Evolutionary conservation across 768 basidiomycete genomes (phyloP).

Genomic region (Tubosaeta sp.): DNA sequence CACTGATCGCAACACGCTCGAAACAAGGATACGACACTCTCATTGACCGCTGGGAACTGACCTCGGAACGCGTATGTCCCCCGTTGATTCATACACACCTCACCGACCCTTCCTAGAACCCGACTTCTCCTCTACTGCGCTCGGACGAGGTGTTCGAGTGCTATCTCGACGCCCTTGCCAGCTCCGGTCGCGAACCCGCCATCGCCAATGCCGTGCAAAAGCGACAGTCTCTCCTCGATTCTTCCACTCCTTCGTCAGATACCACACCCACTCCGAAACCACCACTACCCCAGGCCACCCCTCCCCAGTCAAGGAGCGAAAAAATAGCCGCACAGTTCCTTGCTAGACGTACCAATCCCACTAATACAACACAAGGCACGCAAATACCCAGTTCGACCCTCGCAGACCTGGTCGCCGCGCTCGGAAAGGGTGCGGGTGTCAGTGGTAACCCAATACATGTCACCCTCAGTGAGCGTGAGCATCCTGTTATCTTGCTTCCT

Average conservation of each 20-base stretch:
- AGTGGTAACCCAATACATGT: slow-evolving; percentile 69
- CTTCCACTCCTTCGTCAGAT: slow-evolving; percentile 5
- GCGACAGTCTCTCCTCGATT: slow-evolving; percentile 58
- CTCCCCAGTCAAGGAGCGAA: slow-evolving; percentile 35
- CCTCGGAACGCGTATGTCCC: slow-evolving; percentile 73
- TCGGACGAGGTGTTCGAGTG: slow-evolving; percentile 71
- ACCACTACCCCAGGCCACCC: slow-evolving; percentile 7
- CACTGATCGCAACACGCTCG: slow-evolving; percentile 59
- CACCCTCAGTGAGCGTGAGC: slow-evolving; percentile 76
- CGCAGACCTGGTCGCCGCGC: slow-evolving; percentile 39
- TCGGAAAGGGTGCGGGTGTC: slow-evolving; percentile 41
- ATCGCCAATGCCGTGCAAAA: slow-evolving; percentile 64
- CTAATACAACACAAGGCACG: slow-evolving; percentile 7
- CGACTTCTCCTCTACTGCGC: slow-evolving; percentile 61
- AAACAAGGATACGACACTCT: slow-evolving; percentile 68
- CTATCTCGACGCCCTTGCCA: slow-evolving; percentile 68
- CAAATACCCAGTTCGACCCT: slow-evolving; percentile 32
- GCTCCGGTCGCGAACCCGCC: slow-evolving; percentile 50
- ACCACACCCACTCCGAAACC: slow-evolving; percentile 16
- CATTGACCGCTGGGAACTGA: slow-evolving; percentile 77
- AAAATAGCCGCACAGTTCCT: slow-evolving; percentile 41
- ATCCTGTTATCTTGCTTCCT: neutral
- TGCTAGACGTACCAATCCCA: slow-evolving; percentile 20
- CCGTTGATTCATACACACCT: neutral
- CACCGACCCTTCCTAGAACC: slow-evolving; percentile 44